Evolutionary conservation across 169 alveolate genomes (phyloP).

Genomic region (Cryptosporidium baileyi): DNA sequence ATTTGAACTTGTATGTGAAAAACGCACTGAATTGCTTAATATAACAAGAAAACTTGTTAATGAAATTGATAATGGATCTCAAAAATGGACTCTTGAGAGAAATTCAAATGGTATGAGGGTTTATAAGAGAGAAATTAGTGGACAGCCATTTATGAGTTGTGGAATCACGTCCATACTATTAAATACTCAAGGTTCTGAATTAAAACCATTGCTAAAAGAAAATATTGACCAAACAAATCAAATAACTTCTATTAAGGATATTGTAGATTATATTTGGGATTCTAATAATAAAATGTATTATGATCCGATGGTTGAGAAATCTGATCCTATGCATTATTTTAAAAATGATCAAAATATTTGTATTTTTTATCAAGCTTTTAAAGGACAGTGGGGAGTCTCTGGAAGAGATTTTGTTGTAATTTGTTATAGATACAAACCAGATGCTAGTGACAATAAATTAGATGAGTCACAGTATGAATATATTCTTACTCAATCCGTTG

Average conservation of each 20-base stretch:
- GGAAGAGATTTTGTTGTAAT: slow-evolving; percentile 69
- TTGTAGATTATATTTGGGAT: slow-evolving; percentile 67
- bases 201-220: background rate
- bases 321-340: slow-evolving; percentile 54
- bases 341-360: slow-evolving; percentile 47
- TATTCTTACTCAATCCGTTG: slow-evolving; percentile 59
- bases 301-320: slow-evolving; percentile 67
- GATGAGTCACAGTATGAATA: slow-evolving; percentile 55
- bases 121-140: slow-evolving; percentile 30
- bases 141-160: slow-evolving; percentile 66
- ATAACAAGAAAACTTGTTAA: slow-evolving; percentile 11
- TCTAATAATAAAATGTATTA: slow-evolving; percentile 49
- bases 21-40: slow-evolving; percentile 14
- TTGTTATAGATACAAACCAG: slow-evolving; percentile 46
- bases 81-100: slow-evolving; percentile 61
- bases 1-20: background rate
- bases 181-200: background rate
- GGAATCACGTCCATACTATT: slow-evolving; percentile 43
- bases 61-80: slow-evolving; percentile 48
- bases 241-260: slow-evolving; percentile 36
- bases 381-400: slow-evolving; percentile 71
- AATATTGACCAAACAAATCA: background rate
- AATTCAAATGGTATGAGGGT: slow-evolving; percentile 52
- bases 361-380: slow-evolving; percentile 64
- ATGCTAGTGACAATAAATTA: background rate